Base-by-base conservation (phyloP, 225 moss, liverwort and hornwort genomes). In the Thuidium tamariscinum region DNA sequence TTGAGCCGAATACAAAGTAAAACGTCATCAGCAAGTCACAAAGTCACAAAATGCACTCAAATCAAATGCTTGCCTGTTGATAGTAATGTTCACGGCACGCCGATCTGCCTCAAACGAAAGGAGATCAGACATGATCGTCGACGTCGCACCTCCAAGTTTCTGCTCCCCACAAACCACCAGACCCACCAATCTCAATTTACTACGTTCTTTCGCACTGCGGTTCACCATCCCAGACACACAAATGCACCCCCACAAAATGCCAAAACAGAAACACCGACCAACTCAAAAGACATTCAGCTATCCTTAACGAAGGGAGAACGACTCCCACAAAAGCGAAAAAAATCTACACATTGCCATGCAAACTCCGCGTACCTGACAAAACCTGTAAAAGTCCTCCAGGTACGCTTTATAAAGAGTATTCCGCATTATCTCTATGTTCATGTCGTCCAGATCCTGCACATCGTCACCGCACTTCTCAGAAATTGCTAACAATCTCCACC, bases 381-480 rank as follows among this genome's bases (percentile, higher is more conserved):
- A 99, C 88, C 92, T 92, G 97, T 96, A 94, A 69, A 99, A 99
- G 83, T 99, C 99, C 90, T 97, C 96, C 85, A 99, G 72, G 57
- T 99, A 99, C 56, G 99, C 99, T 85, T 99, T 99, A 92, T 97
- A 99, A n/a, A 99, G 93, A 51, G 97, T 99, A 84, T 99, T 99
- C 25, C 99, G 94, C 99, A 99, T 99, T 71, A 99, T 99, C 87
- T 97, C 99, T 86, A 99, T 97, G 86, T 99, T 99, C 98, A 99
- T 99, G 91, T 97, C 98, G 91, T 99, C 98, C 79, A 99, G 91
- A 82, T 98, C 98, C 98, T 98, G 77, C 55, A 76, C 67, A 68
- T 37, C 4, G 23, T 46, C 46, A 68, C n/a, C 16, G 59, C 6
- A 56, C n/a, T 37, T 56, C 48, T 86, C 49, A 86, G 79, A 52